Percentiles rank a stretch among this genome's conserved stretches.
phyloP scores from a whole-genome alignment of 139 green algal genomes.

The Pycnococcus provasolii region DNA sequence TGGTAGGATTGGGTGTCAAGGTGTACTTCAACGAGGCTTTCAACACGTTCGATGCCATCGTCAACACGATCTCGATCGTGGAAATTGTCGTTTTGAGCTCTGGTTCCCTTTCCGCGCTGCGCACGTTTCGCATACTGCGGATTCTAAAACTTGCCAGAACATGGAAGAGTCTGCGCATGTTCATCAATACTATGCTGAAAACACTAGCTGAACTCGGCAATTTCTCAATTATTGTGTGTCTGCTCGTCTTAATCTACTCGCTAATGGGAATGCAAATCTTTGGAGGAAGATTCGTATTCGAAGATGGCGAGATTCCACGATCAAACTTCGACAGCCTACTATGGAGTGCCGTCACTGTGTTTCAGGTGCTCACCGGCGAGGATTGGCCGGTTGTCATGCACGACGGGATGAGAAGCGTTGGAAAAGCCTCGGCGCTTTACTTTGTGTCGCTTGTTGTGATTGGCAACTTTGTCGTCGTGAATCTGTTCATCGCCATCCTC shows the following conservation, averaged over 20 bases:
- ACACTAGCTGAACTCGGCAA: slow-evolving; percentile 3
- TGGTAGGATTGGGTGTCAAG: slow-evolving; percentile 12
- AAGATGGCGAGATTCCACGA: slow-evolving; percentile 4
- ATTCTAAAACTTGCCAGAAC: slow-evolving; percentile 1
- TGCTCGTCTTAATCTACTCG: slow-evolving; percentile 14
- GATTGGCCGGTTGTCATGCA: slow-evolving; percentile 20
- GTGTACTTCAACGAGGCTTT: slow-evolving; percentile 12
- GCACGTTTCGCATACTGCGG: slow-evolving; percentile 8
- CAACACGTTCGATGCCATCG: slow-evolving; percentile 24
- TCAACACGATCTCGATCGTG: slow-evolving; percentile 15
- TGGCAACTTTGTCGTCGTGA: slow-evolving; percentile 30
- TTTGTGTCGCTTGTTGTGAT: slow-evolving; percentile 13
- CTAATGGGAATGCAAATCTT: slow-evolving; percentile 16
- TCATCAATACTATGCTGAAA: neutral
- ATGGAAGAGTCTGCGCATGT: slow-evolving; percentile 3
- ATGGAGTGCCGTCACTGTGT: slow-evolving; percentile 26
- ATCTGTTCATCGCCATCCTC: slow-evolving; percentile 34
- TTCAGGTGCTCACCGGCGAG: slow-evolving; percentile 31
- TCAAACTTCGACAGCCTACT: slow-evolving; percentile 30
- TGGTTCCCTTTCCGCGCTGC: neutral
- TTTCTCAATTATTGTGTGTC: neutral
- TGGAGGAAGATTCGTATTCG: neutral
- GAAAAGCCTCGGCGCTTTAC: neutral
- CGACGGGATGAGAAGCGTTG: neutral
- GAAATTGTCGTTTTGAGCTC: neutral